Base-by-base conservation (phyloP, 305 asterid species). In the Solanum chacoense region DNA sequence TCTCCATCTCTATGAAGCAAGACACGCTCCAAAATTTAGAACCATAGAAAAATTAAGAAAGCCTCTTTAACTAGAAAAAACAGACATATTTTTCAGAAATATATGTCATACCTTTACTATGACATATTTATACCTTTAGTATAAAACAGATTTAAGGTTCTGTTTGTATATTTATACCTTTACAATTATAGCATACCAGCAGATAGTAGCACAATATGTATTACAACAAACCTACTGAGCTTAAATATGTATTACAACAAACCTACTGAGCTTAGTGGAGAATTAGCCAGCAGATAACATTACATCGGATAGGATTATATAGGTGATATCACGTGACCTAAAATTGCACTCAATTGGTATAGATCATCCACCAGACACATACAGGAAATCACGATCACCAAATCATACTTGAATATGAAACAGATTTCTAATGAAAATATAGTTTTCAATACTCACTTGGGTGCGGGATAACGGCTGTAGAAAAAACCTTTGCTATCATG, bases 381-480 rank as follows among this genome's bases (percentile, higher is more conserved):
- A 67, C 7, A 36, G 29, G 38, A 65, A 38, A 40, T 65, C 79
- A 37, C 29, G 11, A 69, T 37, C 12, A 5, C 37, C 88, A 69
- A 24, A 69, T 26, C 81, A 24, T 50, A 10, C 67, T 67, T 40
- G 67, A 20, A 35, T 29, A 86, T 29, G 81, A 72, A 72, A 38
- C 11, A n/a, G 36, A n/a, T 67, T 38, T 35, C 37, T 65, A 36
- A 72, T 9, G 29, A 86, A 13, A 86, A 40, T 86, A 38, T 35
- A 69, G 73, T n/a, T 86, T 69, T 37, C 67, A 20, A 22, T 32
- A 91, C 98, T 92, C 94, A 97, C 98, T 88, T 89, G 2, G 97
- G 99, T 72, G 96, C 91, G 86, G 99, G 99, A 90, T 94, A 97
- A 79, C 99, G 98, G 92, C 98, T 92, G 93, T 97, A 97, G 94